Evolutionary conservation across 345 rosid genomes (phyloP), one percentile per base, ranked within the genome.

Genomic region (Melaleuca quinquenervia): DNA sequence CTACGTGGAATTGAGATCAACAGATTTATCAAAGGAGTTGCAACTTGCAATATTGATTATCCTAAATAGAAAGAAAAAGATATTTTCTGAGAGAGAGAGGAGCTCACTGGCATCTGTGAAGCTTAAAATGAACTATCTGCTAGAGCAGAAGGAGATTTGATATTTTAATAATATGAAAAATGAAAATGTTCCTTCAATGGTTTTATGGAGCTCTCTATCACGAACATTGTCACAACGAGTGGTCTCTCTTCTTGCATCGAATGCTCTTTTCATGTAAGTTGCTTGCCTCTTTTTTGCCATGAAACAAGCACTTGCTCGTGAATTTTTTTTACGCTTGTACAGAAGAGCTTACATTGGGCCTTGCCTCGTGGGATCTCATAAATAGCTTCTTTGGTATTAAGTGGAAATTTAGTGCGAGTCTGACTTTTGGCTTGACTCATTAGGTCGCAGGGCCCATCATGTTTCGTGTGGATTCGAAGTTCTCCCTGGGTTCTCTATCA

Each of bases 401-500:
- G 41, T 64, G 76, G 76, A 29, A 64, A 55, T 14, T 29, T 29
- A 4, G 44, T 58, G 80, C 13, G 29, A 60, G 12, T 51, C 51
- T 75, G 51, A 36, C 32, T 49, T 14, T 80, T 27, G 29, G 60
- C 85, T 29, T 82, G 29, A 75, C 85, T 83, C 84, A 89, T 89
- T 87, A 96, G 96, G 91, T 96, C 75, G 94, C 94, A 1, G 98
- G 98, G 36, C 98, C 98, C 3, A 89, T 96, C 6, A 84, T 93
- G 52, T 89, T 94, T 84, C 92, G 96, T 52, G 87, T 94, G 84
- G 97, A 95, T 87, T 92, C 97, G 3, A 91, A 90, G 91, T 87
- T 94, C 84, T 86, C 89, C 16, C 90, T 92, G 1, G 94, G 89
- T 78, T 90, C 93, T 41, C 80, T 92, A 45, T 83, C 88, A 24